A percentile compares a stretch with the other conserved stretches of the same genome.
phyloP scores from a whole-genome alignment of 2,329 filamentous ascomycete species.

The Fusarium setosum region DNA sequence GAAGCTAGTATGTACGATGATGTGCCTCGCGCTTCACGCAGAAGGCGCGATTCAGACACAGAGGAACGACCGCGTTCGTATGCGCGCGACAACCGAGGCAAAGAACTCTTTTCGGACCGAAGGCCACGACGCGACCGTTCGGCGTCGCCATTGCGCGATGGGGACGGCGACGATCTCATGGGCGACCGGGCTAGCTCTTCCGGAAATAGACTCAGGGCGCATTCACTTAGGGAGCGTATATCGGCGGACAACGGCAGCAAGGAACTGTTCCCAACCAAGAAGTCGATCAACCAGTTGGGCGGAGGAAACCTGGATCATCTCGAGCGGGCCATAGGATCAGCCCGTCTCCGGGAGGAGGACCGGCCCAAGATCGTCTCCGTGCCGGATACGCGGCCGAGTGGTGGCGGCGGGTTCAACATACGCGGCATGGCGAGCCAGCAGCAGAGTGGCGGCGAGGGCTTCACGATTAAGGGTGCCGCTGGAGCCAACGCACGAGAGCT shows the following conservation, averaged over 20 bases:
- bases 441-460: conserved; percentile 58
- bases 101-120: conserved; percentile 71
- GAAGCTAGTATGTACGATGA: conserved; percentile 89
- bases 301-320: conserved; percentile 51
- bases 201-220: conserved; percentile 49
- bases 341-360: conserved; percentile 50
- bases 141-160: conserved; percentile 60
- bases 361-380: conserved; percentile 69
- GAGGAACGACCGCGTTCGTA: conserved; percentile 45
- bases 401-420: conserved; percentile 65
- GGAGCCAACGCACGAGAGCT: conserved; percentile 67
- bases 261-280: conserved; percentile 54
- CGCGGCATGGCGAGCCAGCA: conserved; percentile 66
- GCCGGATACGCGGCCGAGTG: conserved; percentile 53
- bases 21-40: conserved; percentile 51
- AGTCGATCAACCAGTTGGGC: conserved; percentile 35
- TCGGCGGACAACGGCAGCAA: conserved; percentile 46
- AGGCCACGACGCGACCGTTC: conserved; percentile 58
- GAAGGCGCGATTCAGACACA: conserved; percentile 40
- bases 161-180: conserved; percentile 56
- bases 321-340: conserved; percentile 53
- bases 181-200: conserved; percentile 46
- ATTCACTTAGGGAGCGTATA: conserved; percentile 49
- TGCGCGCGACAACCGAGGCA: conserved; percentile 58
- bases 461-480: conserved; percentile 74